phyloP scores from a whole-genome alignment of 306 rosid genomes.

The Dryas octopetala region DNA sequence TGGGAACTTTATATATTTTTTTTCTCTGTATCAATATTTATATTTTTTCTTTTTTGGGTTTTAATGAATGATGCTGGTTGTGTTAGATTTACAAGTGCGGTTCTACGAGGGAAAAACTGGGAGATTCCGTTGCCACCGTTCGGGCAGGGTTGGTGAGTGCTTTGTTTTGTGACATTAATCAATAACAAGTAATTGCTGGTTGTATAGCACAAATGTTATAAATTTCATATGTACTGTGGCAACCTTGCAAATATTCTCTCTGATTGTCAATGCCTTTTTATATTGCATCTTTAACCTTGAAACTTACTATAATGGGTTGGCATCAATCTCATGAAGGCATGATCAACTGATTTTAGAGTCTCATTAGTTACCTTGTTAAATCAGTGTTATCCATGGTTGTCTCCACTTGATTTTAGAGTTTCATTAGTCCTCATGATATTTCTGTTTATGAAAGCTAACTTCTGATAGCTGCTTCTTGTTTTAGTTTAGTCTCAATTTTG shows the following conservation, averaged over 20 bases:
- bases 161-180: conserved; percentile 16
- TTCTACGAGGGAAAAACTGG: conserved; percentile 83
- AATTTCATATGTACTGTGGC: background rate
- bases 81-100: conserved; percentile 84
- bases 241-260: background rate
- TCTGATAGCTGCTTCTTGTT: background rate
- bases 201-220: background rate
- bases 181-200: conserved; percentile 7
- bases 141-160: conserved; percentile 95
- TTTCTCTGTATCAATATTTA: background rate
- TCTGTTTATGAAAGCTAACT: background rate
- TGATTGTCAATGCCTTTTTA: background rate
- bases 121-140: conserved; percentile 94
- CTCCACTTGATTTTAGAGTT: no score
- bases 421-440: background rate
- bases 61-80: conserved; percentile 19
- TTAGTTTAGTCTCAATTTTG: background rate
- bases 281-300: background rate
- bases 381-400: background rate
- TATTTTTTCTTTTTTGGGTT: background rate
- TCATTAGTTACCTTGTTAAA: no score
- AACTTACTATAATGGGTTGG: no score
- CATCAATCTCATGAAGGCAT: background rate
- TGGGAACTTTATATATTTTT: background rate
- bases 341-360: background rate